Evolutionary conservation across 116 monocot species (phyloP).

Genomic region (Posidonia oceanica): DNA sequence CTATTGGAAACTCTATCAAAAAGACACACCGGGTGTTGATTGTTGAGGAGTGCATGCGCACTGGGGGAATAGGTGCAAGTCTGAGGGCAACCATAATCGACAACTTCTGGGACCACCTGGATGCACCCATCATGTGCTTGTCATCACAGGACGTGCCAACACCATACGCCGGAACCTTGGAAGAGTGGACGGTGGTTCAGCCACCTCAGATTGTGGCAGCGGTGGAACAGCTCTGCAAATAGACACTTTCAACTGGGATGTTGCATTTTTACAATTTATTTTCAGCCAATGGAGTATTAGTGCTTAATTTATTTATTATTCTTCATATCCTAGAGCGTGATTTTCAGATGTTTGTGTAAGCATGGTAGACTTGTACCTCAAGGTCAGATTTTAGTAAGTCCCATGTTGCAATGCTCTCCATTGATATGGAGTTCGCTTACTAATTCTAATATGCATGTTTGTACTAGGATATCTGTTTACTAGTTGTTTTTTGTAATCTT

Average conservation of each 20-base stretch:
- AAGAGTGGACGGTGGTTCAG: slow-evolving; percentile 90
- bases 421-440: neutral
- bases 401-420: neutral
- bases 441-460: no score
- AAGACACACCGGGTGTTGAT: slow-evolving; percentile 94
- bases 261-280: neutral
- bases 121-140: slow-evolving; percentile 74
- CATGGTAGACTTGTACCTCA: no score
- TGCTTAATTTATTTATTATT: neutral
- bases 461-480: no score
- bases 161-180: slow-evolving; percentile 76
- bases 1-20: slow-evolving; percentile 83
- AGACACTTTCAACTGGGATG: neutral
- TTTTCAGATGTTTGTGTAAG: neutral
- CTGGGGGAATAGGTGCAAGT: slow-evolving; percentile 87
- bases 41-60: slow-evolving; percentile 97
- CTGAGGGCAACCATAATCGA: slow-evolving; percentile 89
- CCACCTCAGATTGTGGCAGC: slow-evolving; percentile 90
- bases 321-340: neutral
- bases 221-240: no score
- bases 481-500: no score
- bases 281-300: neutral
- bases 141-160: slow-evolving; percentile 97
- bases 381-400: no score
- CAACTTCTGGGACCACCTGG: slow-evolving; percentile 88